Evolutionary conservation across 73 alveolate species (phyloP), one percentile per base, ranked within the genome.

Genomic region (Paramecium sonneborni): DNA sequence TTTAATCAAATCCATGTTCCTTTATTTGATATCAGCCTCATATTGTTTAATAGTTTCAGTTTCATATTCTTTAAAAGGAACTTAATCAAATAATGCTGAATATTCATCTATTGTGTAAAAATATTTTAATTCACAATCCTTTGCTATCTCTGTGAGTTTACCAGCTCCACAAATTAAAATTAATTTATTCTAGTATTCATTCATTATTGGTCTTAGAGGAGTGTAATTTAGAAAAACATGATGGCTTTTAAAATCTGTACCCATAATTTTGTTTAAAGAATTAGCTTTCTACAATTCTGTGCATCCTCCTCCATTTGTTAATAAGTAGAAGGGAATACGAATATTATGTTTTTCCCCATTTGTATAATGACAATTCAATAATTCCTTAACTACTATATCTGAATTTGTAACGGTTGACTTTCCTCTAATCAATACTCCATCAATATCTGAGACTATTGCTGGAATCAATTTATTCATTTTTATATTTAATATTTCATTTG

Each of bases 281-380:
- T 69, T 79, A 34, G 97, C 97, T 69, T 95, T 92, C n/a, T 89
- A 92, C 52, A 20, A 69, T 82, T 96, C 98, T 11, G 93, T 52
- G 24, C 62, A 79, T 20, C 97, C 97, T 15, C 98, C 98, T 28
- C 98, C 98, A 85, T 96, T 96, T 1, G 98, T 93, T 1, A 96
- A 85, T 15, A 94, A 86, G 20, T 74, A 46, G 39, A 96, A 91
- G 6, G 98, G 98, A 34, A 96, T 86, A 1, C 23, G 18, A 24
- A 46, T 23, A 32, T 88, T 41, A 56, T 70, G 46, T 20, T 24
- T 56, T 35, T 58, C 76, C 56, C 44, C 72, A 86, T 34, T 72
- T 62, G 43, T 26, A 18, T 20, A 57, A 72, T 3, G 32, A 18
- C 37, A 12, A 62, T 85, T 92, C 26, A 85, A 15, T 46, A 86